phyloP scores from a whole-genome alignment of 129 eudicot species.

The Tagetes erecta region DNA sequence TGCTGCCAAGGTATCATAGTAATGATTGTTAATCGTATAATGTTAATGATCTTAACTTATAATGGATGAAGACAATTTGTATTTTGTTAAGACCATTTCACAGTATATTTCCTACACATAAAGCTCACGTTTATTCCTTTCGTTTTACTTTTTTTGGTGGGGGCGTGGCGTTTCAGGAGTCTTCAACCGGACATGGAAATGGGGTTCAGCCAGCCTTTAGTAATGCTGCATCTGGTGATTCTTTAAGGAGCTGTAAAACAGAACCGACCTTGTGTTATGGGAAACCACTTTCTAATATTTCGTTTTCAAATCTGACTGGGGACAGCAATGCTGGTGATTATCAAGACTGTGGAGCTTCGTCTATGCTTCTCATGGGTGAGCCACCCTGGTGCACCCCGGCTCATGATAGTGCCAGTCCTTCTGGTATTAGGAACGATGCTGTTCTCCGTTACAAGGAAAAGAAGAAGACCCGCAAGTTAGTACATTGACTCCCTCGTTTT shows the following conservation, averaged over 20 bases:
- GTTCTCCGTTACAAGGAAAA: slow-evolving; percentile 90
- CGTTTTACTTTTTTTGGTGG: neutral
- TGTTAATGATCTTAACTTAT: neutral
- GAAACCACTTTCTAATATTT: slow-evolving; percentile 57
- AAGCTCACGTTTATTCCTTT: neutral
- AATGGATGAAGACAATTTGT: neutral
- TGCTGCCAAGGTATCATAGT: slow-evolving; percentile 54
- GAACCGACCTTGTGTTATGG: slow-evolving; percentile 61
- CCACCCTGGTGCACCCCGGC: slow-evolving; percentile 74
- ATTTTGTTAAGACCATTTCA: neutral
- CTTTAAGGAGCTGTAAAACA: slow-evolving; percentile 72
- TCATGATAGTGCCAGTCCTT: slow-evolving; percentile 55
- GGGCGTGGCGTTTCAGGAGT: slow-evolving; percentile 36
- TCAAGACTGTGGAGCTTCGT: slow-evolving; percentile 91
- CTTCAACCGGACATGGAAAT: slow-evolving; percentile 46
- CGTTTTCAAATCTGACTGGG: slow-evolving; percentile 77
- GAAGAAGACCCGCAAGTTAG: slow-evolving; percentile 81
- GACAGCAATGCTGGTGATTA: slow-evolving; percentile 78
- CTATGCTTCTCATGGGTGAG: slow-evolving; percentile 66
- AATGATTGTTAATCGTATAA: neutral
- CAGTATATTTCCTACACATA: neutral
- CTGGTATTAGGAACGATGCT: slow-evolving; percentile 70
- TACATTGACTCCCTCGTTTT: neutral
- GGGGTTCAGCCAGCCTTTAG: slow-evolving; percentile 60
- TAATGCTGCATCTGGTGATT: slow-evolving; percentile 87